Percentiles rank a stretch among this genome's conserved stretches.
Conservation (phyloP, 768 basidiomycete genomes). For the Harrya chromipes region DNA sequence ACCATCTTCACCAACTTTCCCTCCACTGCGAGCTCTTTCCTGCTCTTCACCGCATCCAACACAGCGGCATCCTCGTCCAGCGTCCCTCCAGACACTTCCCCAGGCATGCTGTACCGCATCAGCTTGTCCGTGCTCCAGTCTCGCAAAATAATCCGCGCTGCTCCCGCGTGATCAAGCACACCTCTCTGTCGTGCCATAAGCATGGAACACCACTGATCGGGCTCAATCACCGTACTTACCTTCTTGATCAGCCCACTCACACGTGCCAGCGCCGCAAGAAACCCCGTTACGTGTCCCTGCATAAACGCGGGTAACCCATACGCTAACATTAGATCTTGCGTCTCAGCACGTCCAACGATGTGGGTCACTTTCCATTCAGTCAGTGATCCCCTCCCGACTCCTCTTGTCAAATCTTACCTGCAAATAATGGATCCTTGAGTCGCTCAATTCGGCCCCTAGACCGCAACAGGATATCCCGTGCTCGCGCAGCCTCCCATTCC, state of each 20-base stretch:
- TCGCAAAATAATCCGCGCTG: conserved; percentile 74
- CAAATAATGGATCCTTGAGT: conserved; percentile 73
- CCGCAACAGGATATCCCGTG: conserved; percentile 74
- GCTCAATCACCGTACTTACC: conserved; percentile 37
- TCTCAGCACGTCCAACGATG: conserved; percentile 63
- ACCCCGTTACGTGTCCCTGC: conserved; percentile 62
- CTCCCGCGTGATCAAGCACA: conserved; percentile 64
- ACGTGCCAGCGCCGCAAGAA: conserved; percentile 76
- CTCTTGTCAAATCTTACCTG: conserved; percentile 48
- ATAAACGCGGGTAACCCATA: conserved; percentile 82
- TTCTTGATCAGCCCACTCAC: conserved; percentile 74
- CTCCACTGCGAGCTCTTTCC: conserved; percentile 57
- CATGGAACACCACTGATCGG: background rate
- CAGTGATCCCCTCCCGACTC: conserved; percentile 7
- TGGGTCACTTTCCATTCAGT: conserved; percentile 49
- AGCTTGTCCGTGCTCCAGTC: conserved; percentile 83
- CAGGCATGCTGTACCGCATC: conserved; percentile 66
- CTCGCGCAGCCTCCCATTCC: conserved; percentile 28
- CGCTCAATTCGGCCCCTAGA: conserved; percentile 81
- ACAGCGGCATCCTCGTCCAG: conserved; percentile 45
- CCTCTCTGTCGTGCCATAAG: conserved; percentile 52
- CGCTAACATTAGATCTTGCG: conserved; percentile 86
- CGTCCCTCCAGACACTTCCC: conserved; percentile 19
- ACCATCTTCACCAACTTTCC: conserved; percentile 58
- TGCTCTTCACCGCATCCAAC: conserved; percentile 44